Evolutionary conservation across 1,139 yeast species (phyloP), one percentile per base, ranked within the genome.

Genomic region (Dujonia santamariae): DNA sequence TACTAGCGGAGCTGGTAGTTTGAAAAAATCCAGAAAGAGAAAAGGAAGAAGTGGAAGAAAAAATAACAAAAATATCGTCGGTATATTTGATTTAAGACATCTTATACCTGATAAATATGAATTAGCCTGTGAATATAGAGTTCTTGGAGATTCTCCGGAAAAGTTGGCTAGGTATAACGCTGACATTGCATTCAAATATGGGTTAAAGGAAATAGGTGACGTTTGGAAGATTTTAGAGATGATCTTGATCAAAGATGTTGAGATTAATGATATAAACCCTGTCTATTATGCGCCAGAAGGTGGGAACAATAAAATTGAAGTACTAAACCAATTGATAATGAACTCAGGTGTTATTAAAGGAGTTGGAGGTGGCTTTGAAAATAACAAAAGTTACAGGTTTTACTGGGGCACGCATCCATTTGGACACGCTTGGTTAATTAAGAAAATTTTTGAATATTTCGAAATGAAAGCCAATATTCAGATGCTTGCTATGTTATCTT

Each of bases 401-500:
- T 74, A 68, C 43, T 88, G 97, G 96, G 92, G 90, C 0, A 61
- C 74, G 4, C 95, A 86, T 54, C 92, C 94, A 0, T 75, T 83
- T 54, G 96, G 96, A 0, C 74, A 80, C n/a, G 52, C 70, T 4
- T 80, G 92, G 84, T 61, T 87, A n/a, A 66, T 87, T 0, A 68
- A 69, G 25, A 78, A 79, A 43, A 63, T 88, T 31, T 67, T 90
- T 51, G 54, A 60, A 1, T 80, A 82, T 46, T 88, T 82, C 50
- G 94, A 83, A 47, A 58, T 50, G 27, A 55, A 66, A 32, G 79
- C 80, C 3, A 84, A 90, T 48, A 62, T 86, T 16, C 97, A 90
- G 54, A 87, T 90, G 96, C 64, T 92, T 15, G 96, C 96, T 1
- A 83, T 85, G 85, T 60, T 88, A 51, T 78, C 94, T 2, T 86